phyloP scores from a whole-genome alignment of 768 basidiomycete genomes.

The Termitomyces titanicus region DNA sequence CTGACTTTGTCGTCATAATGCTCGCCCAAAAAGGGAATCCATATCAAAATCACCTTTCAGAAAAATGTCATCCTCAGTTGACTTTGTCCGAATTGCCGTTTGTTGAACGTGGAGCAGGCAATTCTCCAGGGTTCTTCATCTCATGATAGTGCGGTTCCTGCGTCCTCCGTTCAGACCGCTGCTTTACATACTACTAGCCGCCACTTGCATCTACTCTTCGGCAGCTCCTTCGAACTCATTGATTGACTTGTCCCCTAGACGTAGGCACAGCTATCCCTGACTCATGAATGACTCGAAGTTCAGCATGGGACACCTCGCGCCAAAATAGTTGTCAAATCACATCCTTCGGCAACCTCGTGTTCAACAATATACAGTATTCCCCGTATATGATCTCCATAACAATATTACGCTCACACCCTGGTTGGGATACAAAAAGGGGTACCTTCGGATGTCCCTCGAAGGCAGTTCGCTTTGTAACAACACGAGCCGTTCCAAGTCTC shows the following conservation, averaged over 20 bases:
- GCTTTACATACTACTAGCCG: conserved; percentile 4
- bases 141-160: neutral
- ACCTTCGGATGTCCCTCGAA: neutral
- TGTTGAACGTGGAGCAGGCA: neutral
- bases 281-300: neutral
- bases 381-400: neutral
- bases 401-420: too few species aligned
- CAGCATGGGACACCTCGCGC: too few species aligned
- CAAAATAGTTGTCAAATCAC: too few species aligned
- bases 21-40: too few species aligned
- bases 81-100: neutral
- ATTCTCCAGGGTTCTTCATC: neutral
- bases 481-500: neutral
- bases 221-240: neutral
- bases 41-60: too few species aligned
- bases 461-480: neutral
- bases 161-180: conserved; percentile 10
- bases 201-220: neutral
- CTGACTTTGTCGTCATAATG: too few species aligned
- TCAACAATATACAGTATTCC: too few species aligned
- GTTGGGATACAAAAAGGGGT: too few species aligned
- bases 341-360: too few species aligned
- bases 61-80: too few species aligned
- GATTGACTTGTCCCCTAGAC: neutral
- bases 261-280: conserved; percentile 2